Evolutionary conservation across 805 yeast species (phyloP), one percentile per base, ranked within the genome.

Genomic region (Kodamaea nitidulidarum): DNA sequence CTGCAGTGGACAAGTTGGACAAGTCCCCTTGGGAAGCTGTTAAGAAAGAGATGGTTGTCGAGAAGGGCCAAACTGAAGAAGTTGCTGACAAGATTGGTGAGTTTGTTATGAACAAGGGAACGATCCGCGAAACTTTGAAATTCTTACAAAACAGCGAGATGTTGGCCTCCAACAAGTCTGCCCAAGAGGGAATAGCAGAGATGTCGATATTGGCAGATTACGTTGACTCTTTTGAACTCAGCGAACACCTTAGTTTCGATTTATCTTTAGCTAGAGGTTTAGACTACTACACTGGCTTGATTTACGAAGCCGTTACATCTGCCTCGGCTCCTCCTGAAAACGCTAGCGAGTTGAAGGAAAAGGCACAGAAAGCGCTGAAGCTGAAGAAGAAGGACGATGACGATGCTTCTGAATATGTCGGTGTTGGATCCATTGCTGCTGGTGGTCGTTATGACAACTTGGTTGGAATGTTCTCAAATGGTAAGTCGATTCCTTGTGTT

Each of bases 401-500:
- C 49, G 97, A 93, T 63, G 96, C 96, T 41, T 85, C 95, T 38
- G 97, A 87, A 48, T 88, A 85, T 52, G 98, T 93, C 39, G 98
- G 98, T 52, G 96, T 91, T 31, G 98, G 98, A 25, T 93, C 98
- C 4, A 88, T 93, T 55, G 96, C 96, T 37, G 98, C 96, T 36
- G 98, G 98, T 67, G 98, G 98, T 48, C 86, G 98, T 64, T 93
- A 93, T 64, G 98, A 93, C 63, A 84, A 84, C 54, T 76, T 93
- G 44, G 98, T 93, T 27, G 96, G 96, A 51, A 93, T 93, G 98
- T 93, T 93, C 61, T 81, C 95, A 31, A 81, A 81, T 50, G 88
- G 93, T 50, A 87, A 86, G 65, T 83, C 90, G 15, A 88, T 93
- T 56, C 98, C 98, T 18, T 93, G 98, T 71, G 95, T 93, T 40